Conservation (phyloP, 768 basidiomycete genomes). For the Galerina marginata region DNA sequence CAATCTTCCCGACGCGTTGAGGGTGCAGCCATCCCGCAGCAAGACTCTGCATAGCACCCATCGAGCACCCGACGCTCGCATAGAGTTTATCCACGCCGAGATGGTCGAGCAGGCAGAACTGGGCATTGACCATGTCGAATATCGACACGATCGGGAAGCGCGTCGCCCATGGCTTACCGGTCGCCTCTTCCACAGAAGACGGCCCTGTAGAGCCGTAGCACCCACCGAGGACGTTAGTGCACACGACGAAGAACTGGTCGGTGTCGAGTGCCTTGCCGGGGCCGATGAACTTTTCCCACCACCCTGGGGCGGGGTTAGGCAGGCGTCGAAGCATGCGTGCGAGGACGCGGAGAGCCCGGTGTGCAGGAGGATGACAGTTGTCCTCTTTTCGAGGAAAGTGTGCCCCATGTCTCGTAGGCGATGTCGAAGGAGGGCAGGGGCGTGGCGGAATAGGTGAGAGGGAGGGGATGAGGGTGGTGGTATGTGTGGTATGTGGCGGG, state of each 20-base stretch:
- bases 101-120: constrained; percentile 84
- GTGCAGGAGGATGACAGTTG: constrained; percentile 93
- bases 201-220: constrained; percentile 99
- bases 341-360: constrained; percentile 97
- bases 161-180: constrained; percentile 81
- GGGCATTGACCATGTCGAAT: constrained; percentile 97
- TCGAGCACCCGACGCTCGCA: constrained; percentile 92
- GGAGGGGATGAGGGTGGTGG: constrained; percentile 64
- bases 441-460: constrained; percentile 56
- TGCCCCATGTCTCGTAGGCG: constrained; percentile 99
- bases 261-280: constrained; percentile 95
- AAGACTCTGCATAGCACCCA: constrained; percentile 98
- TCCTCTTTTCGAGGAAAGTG: constrained; percentile 74
- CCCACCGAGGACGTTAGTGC: constrained; percentile 95
- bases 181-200: constrained; percentile 75
- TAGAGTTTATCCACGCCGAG: constrained; percentile 86
- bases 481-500: constrained; percentile 77
- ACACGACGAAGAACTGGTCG: constrained; percentile 88
- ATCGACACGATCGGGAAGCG: constrained; percentile 90
- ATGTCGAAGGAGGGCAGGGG: constrained; percentile 77
- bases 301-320: constrained; percentile 83
- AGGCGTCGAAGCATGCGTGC: constrained; percentile 84
- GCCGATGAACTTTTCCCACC: constrained; percentile 99
- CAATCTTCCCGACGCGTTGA: constrained; percentile 85
- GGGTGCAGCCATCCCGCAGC: constrained; percentile 95